Evolutionary conservation across 768 basidiomycete genomes (phyloP), one percentile per base, ranked within the genome.

Genomic region (Kwoniella europaea): DNA sequence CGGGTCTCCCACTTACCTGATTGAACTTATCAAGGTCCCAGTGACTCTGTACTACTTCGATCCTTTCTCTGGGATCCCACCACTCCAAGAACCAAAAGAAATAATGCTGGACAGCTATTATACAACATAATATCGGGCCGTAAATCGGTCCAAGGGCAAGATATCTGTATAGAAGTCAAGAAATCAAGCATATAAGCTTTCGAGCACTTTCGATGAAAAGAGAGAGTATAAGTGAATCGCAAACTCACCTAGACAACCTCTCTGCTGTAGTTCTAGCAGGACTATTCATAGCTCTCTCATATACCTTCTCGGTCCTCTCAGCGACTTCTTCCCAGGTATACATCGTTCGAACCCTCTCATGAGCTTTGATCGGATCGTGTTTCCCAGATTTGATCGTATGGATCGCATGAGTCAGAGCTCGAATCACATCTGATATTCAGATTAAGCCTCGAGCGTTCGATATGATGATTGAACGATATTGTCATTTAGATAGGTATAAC

Each of bases 301-400:
- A 98, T 0, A 98, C 95, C 0, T 79, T 83, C 81, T 97, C 94
- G 0, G 93, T 96, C 12, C 94, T 88, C 46, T 85, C 86, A 0
- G 94, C 87, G 24, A 98, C 89, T 13, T 90, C 86, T 2, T 83
- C 85, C 97, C 97, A 99, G 64, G 90, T 88, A 84, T 99, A 99
- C 82, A 99, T 93, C 2, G 84, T 87, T 76, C 88, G 89, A 61
- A 98, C 87, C 63, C 90, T 89, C 35, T 89, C 72, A 75, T 96
- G 94, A 0, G 94, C 93, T 41, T 82, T 82, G 4, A 88, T 71
- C 0, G 94, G 92, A 75, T 94, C 90, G 77, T 95, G 92, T 59
- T 85, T 84, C 1, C 91, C 91, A 1, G 85, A 82, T 1, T 86
- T 80, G 2, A 98, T 88, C 67, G 90, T 89, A 5, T 85, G 72